Base-by-base conservation (phyloP, 208 protist species). In the Acanthamoeba culbertsoni region DNA sequence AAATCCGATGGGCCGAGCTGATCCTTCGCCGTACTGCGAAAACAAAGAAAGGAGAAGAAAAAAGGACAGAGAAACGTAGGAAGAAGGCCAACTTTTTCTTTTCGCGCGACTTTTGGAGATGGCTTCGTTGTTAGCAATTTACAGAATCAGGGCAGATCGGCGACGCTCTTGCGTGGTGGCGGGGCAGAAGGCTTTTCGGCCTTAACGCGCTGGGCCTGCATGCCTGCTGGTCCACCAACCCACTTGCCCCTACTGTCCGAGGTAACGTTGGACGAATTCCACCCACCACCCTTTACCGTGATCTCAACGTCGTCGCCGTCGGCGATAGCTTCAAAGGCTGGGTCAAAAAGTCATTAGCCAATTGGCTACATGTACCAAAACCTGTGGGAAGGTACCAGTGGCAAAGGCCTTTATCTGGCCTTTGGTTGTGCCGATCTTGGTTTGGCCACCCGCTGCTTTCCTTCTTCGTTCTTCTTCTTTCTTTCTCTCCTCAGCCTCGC, bases 171-270 rank as follows among this genome's bases (percentile, higher is more conserved):
- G 35, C 14, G 12, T 18, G 79, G 79, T 26, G 79, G 79, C n/a
- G 79, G 79, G 3, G 31, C 51, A 4, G 45, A 42, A 37, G 79
- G 79, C 79, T 89, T 37, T 37, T 89, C 48, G 28, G 57, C 63
- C 48, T 57, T 37, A 35, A 89, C 63, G 51, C 79, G 45, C 23
- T 57, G 45, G 3, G 79, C 79, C 79, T 57, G 53, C 79, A 89
- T 89, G 79, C 79, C 79, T 6, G 79, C 79, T 20, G 79, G 48
- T 14, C 79, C 79, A 14, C 79, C 79, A 1, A 65, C 79, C 79
- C 79, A 89, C 79, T 89, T 89, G 45, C 79, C 79, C 63, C 79
- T n/a, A 28, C 79, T 89, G 79, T 89, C 79, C n/a, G 79, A 89
- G 40, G 79, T 89, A 14, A 89, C 79, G 48, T 89, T 89, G 79